Evolutionary conservation across 345 rosid genomes (phyloP), one percentile per base, ranked within the genome.

Genomic region (Isatis tinctoria): DNA sequence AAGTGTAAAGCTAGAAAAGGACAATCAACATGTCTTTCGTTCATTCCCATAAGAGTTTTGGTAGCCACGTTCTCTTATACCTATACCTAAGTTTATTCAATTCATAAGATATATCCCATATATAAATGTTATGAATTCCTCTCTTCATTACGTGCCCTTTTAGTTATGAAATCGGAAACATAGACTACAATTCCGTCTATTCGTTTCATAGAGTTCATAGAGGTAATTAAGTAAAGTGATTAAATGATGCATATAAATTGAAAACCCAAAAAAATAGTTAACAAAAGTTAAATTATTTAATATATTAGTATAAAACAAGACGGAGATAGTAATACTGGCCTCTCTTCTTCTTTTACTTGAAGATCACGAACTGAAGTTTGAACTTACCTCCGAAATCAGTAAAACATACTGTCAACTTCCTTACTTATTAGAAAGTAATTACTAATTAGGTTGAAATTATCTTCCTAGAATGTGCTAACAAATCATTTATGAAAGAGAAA

Each of bases 1-100:
- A 71, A 24, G 60, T 47, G 41, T 60, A 11, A 36, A 48, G n/a
- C 28, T 48, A 63, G 59, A 73, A 73, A 73, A 73, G 0, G 77
- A 73, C 77, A 73, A 64, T 65, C 64, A 27, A 73, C 77, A 65
- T 56, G 60, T 73, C 60, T 74, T n/a, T 65, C 39, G 30, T 22
- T 45, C 60, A 54, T 71, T 44, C 6, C 33, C 11, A 17, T 35
- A 6, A 22, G 43, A 57, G 72, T 56, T 74, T 58, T 74, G 78
- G 33, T 47, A 66, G 41, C 72, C 78, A 74, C 78, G 72, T 57
- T 73, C 26, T 74, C 49, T 45, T 24, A 27, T 16, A 27, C 20
- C 3, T 60, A n/a, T n/a, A n/a, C n/a, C n/a, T n/a, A n/a, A n/a
- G n/a, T n/a, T n/a, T n/a, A n/a, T n/a, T n/a, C n/a, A n/a, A n/a